These are phyloP conservation scores for Stagonosporopsis cucurbitacearum DNA, from an alignment of 2,329 filamentous ascomycete genomes.

Conservation along the genomic window DNA sequence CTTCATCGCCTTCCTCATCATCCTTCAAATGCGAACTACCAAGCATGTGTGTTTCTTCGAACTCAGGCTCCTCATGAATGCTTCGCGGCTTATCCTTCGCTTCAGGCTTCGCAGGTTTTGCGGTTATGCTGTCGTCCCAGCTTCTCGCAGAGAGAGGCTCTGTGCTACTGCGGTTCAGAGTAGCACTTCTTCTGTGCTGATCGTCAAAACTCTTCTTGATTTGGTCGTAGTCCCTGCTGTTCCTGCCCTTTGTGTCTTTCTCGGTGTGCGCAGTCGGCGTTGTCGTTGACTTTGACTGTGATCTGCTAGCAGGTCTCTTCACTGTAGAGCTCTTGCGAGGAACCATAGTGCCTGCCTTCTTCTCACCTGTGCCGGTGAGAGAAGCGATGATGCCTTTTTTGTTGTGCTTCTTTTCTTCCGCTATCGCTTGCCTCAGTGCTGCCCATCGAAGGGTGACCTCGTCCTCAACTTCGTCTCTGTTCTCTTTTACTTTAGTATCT, in stretches of 20 bases:
- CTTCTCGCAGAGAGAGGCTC: slow-evolving; percentile 16
- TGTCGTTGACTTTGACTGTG: slow-evolving; percentile 18
- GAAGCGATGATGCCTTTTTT: slow-evolving; percentile 34
- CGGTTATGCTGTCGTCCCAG: slow-evolving; percentile 5
- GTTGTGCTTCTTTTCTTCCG: slow-evolving; percentile 35
- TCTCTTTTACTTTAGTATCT: slow-evolving; percentile 17
- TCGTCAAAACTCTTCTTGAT: slow-evolving; percentile 23
- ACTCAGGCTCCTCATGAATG: slow-evolving; percentile 12
- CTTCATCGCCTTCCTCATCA: slow-evolving; percentile 2
- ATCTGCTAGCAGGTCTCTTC: slow-evolving; percentile 12
- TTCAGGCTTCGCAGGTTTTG: neutral
- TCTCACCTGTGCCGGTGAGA: slow-evolving; percentile 32
- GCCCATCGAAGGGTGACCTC: slow-evolving; percentile 34
- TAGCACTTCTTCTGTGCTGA: neutral
- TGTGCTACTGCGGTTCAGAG: slow-evolving; percentile 26
- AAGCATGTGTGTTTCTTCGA: slow-evolving; percentile 7
- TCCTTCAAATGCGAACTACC: slow-evolving; percentile 11
- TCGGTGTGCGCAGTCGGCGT: slow-evolving; percentile 18
- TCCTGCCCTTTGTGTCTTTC: slow-evolving; percentile 11
- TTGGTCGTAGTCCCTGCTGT: slow-evolving; percentile 19
- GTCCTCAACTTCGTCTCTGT: slow-evolving; percentile 42
- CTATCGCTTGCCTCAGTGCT: slow-evolving; percentile 30
- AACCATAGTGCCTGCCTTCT: slow-evolving; percentile 38
- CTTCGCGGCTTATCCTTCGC: neutral
- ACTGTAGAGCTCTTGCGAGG: slow-evolving; percentile 33